phyloP scores from a whole-genome alignment of 2,329 filamentous ascomycete species.

The Alternaria gansuensis region DNA sequence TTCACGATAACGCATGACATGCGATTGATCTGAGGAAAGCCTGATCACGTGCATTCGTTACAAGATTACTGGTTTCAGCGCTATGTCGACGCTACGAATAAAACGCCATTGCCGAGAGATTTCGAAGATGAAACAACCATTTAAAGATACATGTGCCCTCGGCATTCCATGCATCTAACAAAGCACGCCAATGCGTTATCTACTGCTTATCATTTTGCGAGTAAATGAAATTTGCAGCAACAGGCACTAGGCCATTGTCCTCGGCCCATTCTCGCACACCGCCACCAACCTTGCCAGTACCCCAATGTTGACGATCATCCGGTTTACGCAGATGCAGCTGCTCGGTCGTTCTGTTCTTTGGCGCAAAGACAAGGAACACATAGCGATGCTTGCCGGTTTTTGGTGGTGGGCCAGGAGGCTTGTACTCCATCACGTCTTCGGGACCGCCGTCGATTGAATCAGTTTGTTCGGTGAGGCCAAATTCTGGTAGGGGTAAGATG shows the following conservation, averaged over 20 bases:
- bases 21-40: not conserved
- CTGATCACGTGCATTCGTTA: constrained; percentile 1
- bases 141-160: not conserved
- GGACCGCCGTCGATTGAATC: constrained; percentile 22
- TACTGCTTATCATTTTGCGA: constrained; percentile 61
- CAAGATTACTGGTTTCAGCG: not conserved
- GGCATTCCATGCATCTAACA: constrained; percentile 4
- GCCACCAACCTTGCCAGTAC: constrained; percentile 58
- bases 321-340: constrained; percentile 57
- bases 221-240: constrained; percentile 60
- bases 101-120: not conserved
- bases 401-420: constrained; percentile 63
- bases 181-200: not conserved
- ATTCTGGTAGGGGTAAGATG: constrained; percentile 41
- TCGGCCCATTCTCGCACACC: constrained; percentile 63
- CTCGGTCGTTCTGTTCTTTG: constrained; percentile 56
- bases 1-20: not conserved
- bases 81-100: not conserved
- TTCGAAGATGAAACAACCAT: not conserved
- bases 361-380: constrained; percentile 63
- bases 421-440: constrained; percentile 60
- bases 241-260: constrained; percentile 58
- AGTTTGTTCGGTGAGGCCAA: constrained; percentile 18
- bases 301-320: constrained; percentile 64
- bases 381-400: constrained; percentile 67